Base-by-base conservation (phyloP, 2,329 filamentous ascomycete species). In the Helicocarpus griseus region DNA sequence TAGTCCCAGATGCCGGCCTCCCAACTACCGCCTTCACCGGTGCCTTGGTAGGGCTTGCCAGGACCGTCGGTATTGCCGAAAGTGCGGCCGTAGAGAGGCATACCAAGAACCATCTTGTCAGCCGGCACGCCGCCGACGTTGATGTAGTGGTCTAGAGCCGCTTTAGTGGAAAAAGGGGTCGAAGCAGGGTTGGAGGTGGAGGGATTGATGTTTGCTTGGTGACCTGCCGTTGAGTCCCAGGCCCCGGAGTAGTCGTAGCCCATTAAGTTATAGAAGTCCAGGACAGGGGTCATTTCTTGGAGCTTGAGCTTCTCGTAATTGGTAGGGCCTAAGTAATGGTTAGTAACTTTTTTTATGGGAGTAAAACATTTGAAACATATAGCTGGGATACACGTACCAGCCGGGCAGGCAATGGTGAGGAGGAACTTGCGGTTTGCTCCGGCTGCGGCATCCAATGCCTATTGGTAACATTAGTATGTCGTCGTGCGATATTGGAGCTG, bases 81-180 rank as follows among this genome's bases (percentile, higher is more conserved):
- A 0, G 88, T 83, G 38, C 89, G 86, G 3, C 91, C 91, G 66
- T 96, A 96, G n/a, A 97, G 73, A 5, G 91, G 90, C 87, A 95
- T 93, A 3, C 91, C 90, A n/a, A 96, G 66, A 4, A 95, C 85
- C 43, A 97, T 80, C 71, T 95, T 95, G 52, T 74, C 64, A 0
- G 81, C 65, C 0, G 78, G 67, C 0, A 96, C 82, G 3, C 63
- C 61, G 13, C 82, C 82, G 1, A 74, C 75, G 2, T 73, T 66
- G 36, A 79, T 73, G 70, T 96, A 97, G 62, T 83, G 75, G 8
- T 82, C 72, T 1, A 96, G 70, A 0, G 89, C 89, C 0, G 76
- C 73, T 4, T 77, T 73, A 7, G 86, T 87, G 62, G 80, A 88
- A 71, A 93, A 95, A 0, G 89, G 89, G 0, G 91, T 96, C 45